Conservation (phyloP, 352 stramenopile genomes). For the Pythium sp. region DNA sequence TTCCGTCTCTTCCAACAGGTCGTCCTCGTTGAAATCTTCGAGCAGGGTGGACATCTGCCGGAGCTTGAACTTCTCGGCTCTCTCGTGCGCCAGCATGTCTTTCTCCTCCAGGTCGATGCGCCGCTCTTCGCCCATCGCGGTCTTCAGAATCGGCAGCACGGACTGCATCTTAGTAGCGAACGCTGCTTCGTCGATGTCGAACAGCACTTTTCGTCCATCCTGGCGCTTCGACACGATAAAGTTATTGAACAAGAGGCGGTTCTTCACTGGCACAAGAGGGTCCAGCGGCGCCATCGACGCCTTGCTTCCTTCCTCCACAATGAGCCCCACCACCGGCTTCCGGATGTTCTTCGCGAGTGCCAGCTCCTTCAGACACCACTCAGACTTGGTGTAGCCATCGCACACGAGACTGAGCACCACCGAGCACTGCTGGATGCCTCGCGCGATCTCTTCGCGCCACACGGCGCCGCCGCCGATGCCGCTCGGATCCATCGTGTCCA, state of each 20-base stretch:
- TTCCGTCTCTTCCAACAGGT: conserved; percentile 3
- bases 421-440: conserved; percentile 70
- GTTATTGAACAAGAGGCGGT: conserved; percentile 50
- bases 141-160: conserved; percentile 43
- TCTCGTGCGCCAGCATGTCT: conserved; percentile 27
- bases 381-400: conserved; percentile 66
- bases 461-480: conserved; percentile 72
- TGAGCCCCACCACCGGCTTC: conserved; percentile 56
- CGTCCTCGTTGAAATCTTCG: conserved; percentile 17
- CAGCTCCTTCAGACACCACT: conserved; percentile 83
- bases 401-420: conserved; percentile 72
- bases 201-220: conserved; percentile 33
- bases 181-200: conserved; percentile 47
- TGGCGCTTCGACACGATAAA: conserved; percentile 41
- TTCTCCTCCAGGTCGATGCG: conserved; percentile 38
- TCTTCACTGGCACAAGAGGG: conserved; percentile 41
- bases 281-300: conserved; percentile 28
- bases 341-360: conserved; percentile 70
- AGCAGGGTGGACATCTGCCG: conserved; percentile 25
- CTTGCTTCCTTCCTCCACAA: conserved; percentile 47
- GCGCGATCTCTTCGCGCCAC: conserved; percentile 80
- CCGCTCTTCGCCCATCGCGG: conserved; percentile 44
- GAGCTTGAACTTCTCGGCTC: conserved; percentile 14
- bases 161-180: conserved; percentile 46
- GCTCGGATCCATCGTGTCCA: conserved; percentile 82